Evolutionary conservation across 2,329 filamentous ascomycete species (phyloP).

Genomic region (Colletotrichum gigasporum): DNA sequence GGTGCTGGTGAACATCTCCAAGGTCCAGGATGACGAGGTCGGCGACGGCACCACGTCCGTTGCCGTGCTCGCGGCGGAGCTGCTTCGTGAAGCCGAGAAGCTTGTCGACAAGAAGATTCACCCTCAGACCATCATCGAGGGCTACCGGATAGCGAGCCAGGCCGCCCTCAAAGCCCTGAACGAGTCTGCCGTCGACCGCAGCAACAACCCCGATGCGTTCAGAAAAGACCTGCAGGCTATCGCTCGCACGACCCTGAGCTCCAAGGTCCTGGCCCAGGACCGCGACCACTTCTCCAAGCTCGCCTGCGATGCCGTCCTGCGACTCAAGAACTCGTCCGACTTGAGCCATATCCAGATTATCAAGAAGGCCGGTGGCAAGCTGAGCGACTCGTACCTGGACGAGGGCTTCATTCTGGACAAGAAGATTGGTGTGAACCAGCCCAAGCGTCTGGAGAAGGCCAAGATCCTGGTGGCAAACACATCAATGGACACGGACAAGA

Average conservation of each 20-base stretch:
- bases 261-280: slow-evolving; percentile 95
- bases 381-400: slow-evolving; percentile 96
- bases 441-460: slow-evolving; percentile 95
- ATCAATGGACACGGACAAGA: slow-evolving; percentile 99
- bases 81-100: slow-evolving; percentile 95
- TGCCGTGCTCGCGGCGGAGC: slow-evolving; percentile 91
- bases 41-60: slow-evolving; percentile 99
- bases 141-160: slow-evolving; percentile 94
- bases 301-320: slow-evolving; percentile 89
- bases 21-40: slow-evolving; percentile 98
- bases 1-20: slow-evolving; percentile 98
- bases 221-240: slow-evolving; percentile 90
- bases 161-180: slow-evolving; percentile 88
- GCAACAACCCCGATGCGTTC: slow-evolving; percentile 83
- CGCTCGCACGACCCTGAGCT: slow-evolving; percentile 94
- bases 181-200: slow-evolving; percentile 88
- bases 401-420: slow-evolving; percentile 99
- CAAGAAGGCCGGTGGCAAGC: slow-evolving; percentile 98
- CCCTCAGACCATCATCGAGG: slow-evolving; percentile 98
- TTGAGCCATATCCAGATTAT: slow-evolving; percentile 99
- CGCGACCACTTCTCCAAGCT: slow-evolving; percentile 90
- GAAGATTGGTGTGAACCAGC: slow-evolving; percentile 98
- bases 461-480: slow-evolving; percentile 99
- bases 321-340: slow-evolving; percentile 89
- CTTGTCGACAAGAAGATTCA: slow-evolving; percentile 98